phyloP scores from a whole-genome alignment of 225 moss, liverwort and hornwort species.

The Pleurozium schreberi region DNA sequence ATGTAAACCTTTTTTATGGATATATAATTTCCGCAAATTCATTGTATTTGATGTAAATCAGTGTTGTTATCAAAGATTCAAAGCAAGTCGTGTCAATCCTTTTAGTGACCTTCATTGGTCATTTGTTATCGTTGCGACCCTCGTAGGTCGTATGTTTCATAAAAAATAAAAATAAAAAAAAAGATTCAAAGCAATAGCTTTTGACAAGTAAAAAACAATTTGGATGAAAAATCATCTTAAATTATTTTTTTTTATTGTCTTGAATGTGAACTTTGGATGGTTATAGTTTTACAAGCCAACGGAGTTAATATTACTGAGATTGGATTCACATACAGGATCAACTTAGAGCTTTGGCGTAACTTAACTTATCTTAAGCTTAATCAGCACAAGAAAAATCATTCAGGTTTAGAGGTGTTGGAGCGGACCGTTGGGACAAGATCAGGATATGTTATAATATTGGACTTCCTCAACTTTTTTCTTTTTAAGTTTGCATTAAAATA shows the following conservation, averaged over 20 bases:
- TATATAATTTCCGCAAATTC: background rate
- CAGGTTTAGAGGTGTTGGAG: too few relatives aligned
- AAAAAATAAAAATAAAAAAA: too few relatives aligned
- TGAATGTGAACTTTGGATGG: background rate
- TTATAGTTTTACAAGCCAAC: background rate
- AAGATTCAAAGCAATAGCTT: background rate
- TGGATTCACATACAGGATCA: conserved; percentile 21
- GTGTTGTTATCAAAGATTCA: background rate
- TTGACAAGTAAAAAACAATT: background rate
- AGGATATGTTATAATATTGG: too few relatives aligned
- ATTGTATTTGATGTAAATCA: background rate
- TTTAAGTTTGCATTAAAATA: background rate
- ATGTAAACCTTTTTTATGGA: background rate
- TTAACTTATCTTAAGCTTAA: background rate
- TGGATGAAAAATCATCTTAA: background rate
- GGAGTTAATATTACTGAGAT: background rate
- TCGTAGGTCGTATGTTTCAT: too few relatives aligned
- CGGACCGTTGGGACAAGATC: too few relatives aligned
- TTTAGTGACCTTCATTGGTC: too few relatives aligned
- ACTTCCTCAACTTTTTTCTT: background rate
- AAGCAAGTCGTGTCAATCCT: too few relatives aligned
- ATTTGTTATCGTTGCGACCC: too few relatives aligned
- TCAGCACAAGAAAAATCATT: background rate
- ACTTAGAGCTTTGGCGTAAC: background rate
- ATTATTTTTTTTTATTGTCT: background rate